phyloP scores from a whole-genome alignment of 306 rosid species.

The Quercus variabilis region DNA sequence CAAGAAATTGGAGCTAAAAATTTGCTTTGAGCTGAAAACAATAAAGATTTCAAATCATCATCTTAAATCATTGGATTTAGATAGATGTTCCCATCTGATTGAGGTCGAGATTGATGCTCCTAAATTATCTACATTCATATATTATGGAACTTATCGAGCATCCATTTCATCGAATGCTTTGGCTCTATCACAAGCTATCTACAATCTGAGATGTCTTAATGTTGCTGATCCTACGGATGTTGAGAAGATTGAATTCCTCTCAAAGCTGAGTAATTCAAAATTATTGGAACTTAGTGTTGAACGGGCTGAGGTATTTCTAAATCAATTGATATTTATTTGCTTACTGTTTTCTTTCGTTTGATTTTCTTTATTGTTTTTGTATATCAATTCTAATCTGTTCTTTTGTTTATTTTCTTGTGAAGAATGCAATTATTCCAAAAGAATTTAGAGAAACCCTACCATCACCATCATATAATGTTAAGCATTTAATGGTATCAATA shows the following conservation, averaged over 20 bases:
- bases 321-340: neutral
- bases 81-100: neutral
- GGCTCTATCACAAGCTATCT: neutral
- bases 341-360: neutral
- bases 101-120: slow-evolving; percentile 29
- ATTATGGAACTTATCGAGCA: neutral
- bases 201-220: neutral
- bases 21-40: slow-evolving; percentile 21
- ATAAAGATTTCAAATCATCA: slow-evolving; percentile 23
- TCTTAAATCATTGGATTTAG: slow-evolving; percentile 16
- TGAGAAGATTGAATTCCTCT: slow-evolving; percentile 9
- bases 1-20: slow-evolving; percentile 12
- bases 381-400: neutral
- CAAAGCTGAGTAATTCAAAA: neutral
- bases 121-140: slow-evolving; percentile 7
- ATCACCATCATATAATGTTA: slow-evolving; percentile 8
- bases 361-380: neutral
- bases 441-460: slow-evolving; percentile 9
- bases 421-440: neutral
- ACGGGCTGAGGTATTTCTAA: neutral
- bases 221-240: neutral
- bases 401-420: neutral
- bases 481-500: neutral
- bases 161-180: slow-evolving; percentile 2
- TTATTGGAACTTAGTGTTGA: neutral